Base-by-base conservation (phyloP, 2,329 filamentous ascomycete species). In the Cordyceps tenuipes region DNA sequence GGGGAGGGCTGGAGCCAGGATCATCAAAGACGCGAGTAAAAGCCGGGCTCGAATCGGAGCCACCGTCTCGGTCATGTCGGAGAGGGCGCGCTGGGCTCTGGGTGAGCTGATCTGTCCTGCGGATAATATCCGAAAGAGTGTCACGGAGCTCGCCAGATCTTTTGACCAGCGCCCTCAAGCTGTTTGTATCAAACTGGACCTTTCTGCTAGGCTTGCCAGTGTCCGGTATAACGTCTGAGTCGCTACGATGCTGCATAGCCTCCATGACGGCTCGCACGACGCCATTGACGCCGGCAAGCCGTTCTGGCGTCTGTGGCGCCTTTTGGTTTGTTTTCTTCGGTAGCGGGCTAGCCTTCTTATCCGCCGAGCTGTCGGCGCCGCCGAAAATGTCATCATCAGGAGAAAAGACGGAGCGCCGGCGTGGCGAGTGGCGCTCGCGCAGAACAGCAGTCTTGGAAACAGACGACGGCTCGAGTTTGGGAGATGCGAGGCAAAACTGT, bases 181-280 rank as follows among this genome's bases (percentile, higher is more conserved):
- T 87, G 63, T 86, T 86, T 5, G 85, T 87, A 67, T 87, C 85
- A 63, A 88, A 88, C 61, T 86, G 85, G 66, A 87, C 79, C 72
- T 81, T 81, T 62, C 79, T 76, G 55, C 77, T 76, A 49, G 78
- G 73, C 12, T 67, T 69, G 62, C 67, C 70, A 72, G 57, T 68
- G 60, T 15, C 70, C 19, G 68, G 64, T 17, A 59, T 51, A 10
- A 76, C 71, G 50, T 79, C 73, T 2, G 77, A 70, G 2, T 73
- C 73, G 6, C 77, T 74, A 23, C 79, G 78, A 60, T 82, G 78
- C 62, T 85, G 81, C 80, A 87, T 85, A 19, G 81, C 82, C 62
- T 85, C 82, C 72, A 87, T 84, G 4, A 87, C 82, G 5, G 82
- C 83, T 36, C 81, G 78, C 44, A 85, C 80, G 61, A 85, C 78